phyloP scores from a whole-genome alignment of 2,329 filamentous ascomycete species.

The Fusarium cicatricum region DNA sequence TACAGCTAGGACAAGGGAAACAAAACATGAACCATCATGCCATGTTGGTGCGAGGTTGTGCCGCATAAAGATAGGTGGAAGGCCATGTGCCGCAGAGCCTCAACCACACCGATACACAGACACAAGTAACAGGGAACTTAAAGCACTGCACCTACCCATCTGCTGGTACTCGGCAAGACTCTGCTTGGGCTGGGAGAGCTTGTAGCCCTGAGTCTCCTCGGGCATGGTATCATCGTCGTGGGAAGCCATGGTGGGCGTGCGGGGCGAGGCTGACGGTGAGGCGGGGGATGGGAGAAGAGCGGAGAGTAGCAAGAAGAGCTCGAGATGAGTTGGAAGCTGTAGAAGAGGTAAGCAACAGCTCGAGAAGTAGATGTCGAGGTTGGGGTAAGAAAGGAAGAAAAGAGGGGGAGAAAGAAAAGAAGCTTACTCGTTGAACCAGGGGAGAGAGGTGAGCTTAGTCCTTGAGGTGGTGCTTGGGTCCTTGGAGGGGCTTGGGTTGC shows the following conservation, averaged over 20 bases:
- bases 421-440: slow-evolving; percentile 34
- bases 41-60: slow-evolving; percentile 19
- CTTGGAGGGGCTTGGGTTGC: slow-evolving; percentile 34
- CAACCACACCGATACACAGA: neutral
- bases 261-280: slow-evolving; percentile 23
- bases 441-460: slow-evolving; percentile 37
- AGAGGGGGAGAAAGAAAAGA: slow-evolving; percentile 21
- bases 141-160: slow-evolving; percentile 72
- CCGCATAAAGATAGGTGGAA: slow-evolving; percentile 11
- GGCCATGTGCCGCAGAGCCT: slow-evolving; percentile 24
- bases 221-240: slow-evolving; percentile 83
- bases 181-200: slow-evolving; percentile 96
- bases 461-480: slow-evolving; percentile 19
- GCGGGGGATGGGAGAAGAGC: slow-evolving; percentile 27
- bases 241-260: slow-evolving; percentile 66
- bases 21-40: slow-evolving; percentile 12
- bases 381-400: slow-evolving; percentile 24
- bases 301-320: slow-evolving; percentile 8
- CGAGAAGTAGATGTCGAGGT: neutral
- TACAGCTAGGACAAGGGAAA: neutral
- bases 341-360: slow-evolving; percentile 18
- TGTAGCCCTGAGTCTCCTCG: slow-evolving; percentile 94
- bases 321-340: neutral
- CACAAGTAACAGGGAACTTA: neutral
- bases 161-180: slow-evolving; percentile 93